Base-by-base conservation (phyloP, 2,329 filamentous ascomycete species). In the Blumeria hordei region DNA sequence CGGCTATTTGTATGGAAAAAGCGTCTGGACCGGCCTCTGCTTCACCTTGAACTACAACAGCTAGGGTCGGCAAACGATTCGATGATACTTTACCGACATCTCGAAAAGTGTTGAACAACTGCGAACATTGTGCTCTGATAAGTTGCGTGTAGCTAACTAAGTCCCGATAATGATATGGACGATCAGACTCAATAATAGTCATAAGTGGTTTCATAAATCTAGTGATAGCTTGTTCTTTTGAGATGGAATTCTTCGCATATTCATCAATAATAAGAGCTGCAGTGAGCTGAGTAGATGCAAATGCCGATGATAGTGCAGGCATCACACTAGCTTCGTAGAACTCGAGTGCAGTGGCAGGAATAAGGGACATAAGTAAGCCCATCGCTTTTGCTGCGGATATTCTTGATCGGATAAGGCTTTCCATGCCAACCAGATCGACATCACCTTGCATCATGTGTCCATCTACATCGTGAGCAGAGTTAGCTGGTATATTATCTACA, bases 361-460 rank as follows among this genome's bases (percentile, higher is more conserved):
- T 82, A 39, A 80, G 69, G 14, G 82, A 79, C 71, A 98, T 85
- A 44, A 93, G 75, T 60, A 86, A 76, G 36, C 90, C 92, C 67
- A 98, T 80, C 2, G 92, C 92, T 63, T 77, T 80, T 18, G 90
- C 85, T 11, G 88, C 86, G 57, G 80, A 84, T n/a, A 93, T 82
- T 60, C 90, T 85, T 7, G 88, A 94, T 58, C 90, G 80, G 53
- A 96, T 79, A 67, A 98, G 78, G 6, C 81, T 81, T 57, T 98
- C 92, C 62, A 84, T 77, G 35, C 92, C 88, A 32, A 98, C 88
- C 44, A 98, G 74, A 64, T 98, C 93, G 50, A 96, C 82, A 63
- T 98, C 93, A 54, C 93, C 92, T 65, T 90, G 85, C 72, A 98
- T 88, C 83, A 98, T 95, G 61, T 94, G 88, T 9, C 88, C 92